Base-by-base conservation (phyloP, 148 eudicot species). In the Tetragonia tetragonoides region DNA sequence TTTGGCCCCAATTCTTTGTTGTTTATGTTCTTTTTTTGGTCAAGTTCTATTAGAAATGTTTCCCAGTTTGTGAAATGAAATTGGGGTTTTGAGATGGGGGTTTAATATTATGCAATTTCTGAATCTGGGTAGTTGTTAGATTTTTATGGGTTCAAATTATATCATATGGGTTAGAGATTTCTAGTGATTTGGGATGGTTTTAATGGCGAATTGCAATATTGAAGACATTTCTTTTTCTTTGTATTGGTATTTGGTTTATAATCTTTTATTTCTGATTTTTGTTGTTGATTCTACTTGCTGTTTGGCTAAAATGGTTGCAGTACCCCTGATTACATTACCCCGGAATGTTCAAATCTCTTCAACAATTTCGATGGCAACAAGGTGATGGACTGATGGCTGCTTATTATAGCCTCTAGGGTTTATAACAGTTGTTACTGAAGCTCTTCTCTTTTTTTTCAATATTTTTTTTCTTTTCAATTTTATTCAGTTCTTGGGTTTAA, bases 321-420 rank as follows among this genome's bases (percentile, higher is more conserved):
- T 79, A 92, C 98, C 24, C 98, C 96, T 42, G 98, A 95, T 79
- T 95, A 95, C 77, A 87, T 91, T 69, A 94, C 98, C 75, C 98
- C 98, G 1, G 93, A 89, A 72, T 84, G 85, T 79, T 90, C 86
- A 28, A 83, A 87, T 59, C 69, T 82, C n/a, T 81, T 85, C 74
- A 89, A 23, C 82, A 80, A 61, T 86, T 69, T 86, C 64, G 98
- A 89, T 82, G 80, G 82, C 63, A 83, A 87, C 80, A 86, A 87
- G 89, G 96, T 91, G 74, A 78, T 68, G 3, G 15, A 88, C 93
- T 91, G 74, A 78, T 68, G 3, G 15, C 10, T 64, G 23, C 59
- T 71, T 37, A 39, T 28, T 28, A 28, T 28, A 28, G 34, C 34
- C 1, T 11, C 4, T 61, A 7, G 44, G 62, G 54, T 60, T 77